Evolutionary conservation across 1,284 basidiomycete species (phyloP).

Genomic region (Leccinum griseonigrum): DNA sequence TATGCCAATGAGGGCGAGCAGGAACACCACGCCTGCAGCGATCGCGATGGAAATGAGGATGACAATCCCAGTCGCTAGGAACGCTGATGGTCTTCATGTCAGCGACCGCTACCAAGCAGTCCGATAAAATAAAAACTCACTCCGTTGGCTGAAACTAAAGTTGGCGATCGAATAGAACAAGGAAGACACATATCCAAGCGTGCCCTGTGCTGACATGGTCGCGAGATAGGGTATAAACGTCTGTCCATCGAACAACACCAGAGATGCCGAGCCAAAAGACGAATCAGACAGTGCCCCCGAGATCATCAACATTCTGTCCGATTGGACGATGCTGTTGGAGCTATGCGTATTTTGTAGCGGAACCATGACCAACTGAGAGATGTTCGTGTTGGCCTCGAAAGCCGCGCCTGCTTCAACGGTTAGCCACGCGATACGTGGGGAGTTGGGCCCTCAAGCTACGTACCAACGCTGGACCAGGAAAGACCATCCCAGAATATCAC

Average conservation of each 20-base stretch:
- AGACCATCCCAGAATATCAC: slow-evolving; percentile 80
- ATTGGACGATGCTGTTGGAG: slow-evolving; percentile 71
- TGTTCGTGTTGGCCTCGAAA: slow-evolving; percentile 52
- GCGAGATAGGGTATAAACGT: slow-evolving; percentile 83
- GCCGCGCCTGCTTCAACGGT: slow-evolving; percentile 44
- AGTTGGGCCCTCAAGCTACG: slow-evolving; percentile 16
- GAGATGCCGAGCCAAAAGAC: slow-evolving; percentile 75
- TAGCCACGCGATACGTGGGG: background rate
- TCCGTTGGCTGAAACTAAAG: slow-evolving; percentile 71
- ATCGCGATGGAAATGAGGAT: slow-evolving; percentile 98
- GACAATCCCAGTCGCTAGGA: slow-evolving; percentile 88
- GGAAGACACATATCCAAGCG: slow-evolving; percentile 70
- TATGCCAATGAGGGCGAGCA: slow-evolving; percentile 85
- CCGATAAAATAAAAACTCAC: slow-evolving; percentile 43
- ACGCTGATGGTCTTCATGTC: slow-evolving; percentile 49
- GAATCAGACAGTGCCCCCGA: slow-evolving; percentile 77
- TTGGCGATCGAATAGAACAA: slow-evolving; percentile 79
- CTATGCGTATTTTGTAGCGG: slow-evolving; percentile 77
- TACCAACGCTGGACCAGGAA: slow-evolving; percentile 69
- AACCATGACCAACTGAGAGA: slow-evolving; percentile 88
- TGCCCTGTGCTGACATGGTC: slow-evolving; percentile 66
- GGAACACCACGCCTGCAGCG: slow-evolving; percentile 90
- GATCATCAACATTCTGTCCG: slow-evolving; percentile 88
- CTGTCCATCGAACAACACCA: slow-evolving; percentile 86
- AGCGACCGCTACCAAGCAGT: slow-evolving; percentile 1